These are phyloP conservation scores for Arachnopeziza araneosa DNA, from an alignment of 2,329 filamentous ascomycete species.

Conservation along the genomic window DNA sequence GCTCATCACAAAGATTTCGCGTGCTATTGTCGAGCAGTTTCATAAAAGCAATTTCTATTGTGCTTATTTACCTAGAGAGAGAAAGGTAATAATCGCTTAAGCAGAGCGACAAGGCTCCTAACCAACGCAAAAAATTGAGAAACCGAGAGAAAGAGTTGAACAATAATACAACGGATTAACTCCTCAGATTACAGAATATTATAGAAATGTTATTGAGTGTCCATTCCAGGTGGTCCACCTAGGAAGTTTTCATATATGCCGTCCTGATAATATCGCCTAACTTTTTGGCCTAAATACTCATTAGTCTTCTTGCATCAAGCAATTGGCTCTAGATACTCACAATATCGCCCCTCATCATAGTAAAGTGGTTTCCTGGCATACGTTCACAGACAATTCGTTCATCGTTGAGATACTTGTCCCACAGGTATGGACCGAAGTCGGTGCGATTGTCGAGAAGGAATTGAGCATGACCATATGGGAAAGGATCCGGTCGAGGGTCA, in stretches of 20 bases:
- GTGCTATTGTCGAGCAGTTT: too few species aligned
- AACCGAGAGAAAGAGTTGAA: too few species aligned
- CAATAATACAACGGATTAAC: too few species aligned
- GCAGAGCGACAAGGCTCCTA: too few species aligned
- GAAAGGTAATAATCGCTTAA: too few species aligned
- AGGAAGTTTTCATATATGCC: background rate
- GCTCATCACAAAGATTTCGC: too few species aligned
- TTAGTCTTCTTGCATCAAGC: background rate
- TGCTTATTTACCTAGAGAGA: too few species aligned
- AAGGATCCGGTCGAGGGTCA: slow-evolving; percentile 59
- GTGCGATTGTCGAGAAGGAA: slow-evolving; percentile 70
- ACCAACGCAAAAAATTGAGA: too few species aligned
- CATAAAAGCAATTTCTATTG: too few species aligned
- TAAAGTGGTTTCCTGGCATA: slow-evolving; percentile 70
- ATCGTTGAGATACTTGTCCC: slow-evolving; percentile 59
- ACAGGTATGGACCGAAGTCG: slow-evolving; percentile 65
- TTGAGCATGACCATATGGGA: slow-evolving; percentile 54
- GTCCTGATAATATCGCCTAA: background rate
- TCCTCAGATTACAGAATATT: too few species aligned
- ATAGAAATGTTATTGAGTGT: too few species aligned
- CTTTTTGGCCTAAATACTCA: background rate
- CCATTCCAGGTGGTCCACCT: background rate
- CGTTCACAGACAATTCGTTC: slow-evolving; percentile 58
- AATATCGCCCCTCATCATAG: slow-evolving; percentile 63
- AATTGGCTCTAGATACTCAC: slow-evolving; percentile 30